phyloP scores from a whole-genome alignment of 192 early-diverging fungal species.

The Entomortierella lignicola region DNA sequence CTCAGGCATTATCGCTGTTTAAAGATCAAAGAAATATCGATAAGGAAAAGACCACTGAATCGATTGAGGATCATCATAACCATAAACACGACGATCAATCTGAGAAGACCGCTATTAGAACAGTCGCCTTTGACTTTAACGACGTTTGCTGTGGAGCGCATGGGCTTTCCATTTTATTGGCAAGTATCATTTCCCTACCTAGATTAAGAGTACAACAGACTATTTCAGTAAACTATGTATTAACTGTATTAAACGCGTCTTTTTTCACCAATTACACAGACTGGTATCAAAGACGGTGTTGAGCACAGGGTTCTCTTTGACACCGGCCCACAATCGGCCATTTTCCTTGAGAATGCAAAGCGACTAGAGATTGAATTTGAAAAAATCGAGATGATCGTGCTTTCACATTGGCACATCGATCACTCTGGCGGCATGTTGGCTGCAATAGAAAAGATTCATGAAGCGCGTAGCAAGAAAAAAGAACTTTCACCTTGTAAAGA shows the following conservation, averaged over 20 bases:
- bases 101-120: background rate
- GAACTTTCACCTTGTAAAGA: constrained; percentile 5
- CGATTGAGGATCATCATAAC: background rate
- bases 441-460: constrained; percentile 26
- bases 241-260: too few species aligned
- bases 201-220: too few species aligned
- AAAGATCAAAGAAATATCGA: constrained; percentile 27
- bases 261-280: constrained; percentile 13
- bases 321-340: constrained; percentile 48
- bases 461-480: constrained; percentile 8
- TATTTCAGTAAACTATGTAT: background rate
- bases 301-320: constrained; percentile 51
- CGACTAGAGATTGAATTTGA: constrained; percentile 51
- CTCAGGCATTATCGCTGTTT: constrained; percentile 20
- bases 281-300: constrained; percentile 24
- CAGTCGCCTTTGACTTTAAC: constrained; percentile 31
- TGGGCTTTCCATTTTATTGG: constrained; percentile 49
- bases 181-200: constrained; percentile 9
- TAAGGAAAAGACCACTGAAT: constrained; percentile 19
- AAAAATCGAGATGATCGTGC: constrained; percentile 48
- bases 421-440: constrained; percentile 51
- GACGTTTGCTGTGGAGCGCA: constrained; percentile 55
- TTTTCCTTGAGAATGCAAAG: constrained; percentile 53
- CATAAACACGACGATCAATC: background rate
- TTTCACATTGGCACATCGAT: constrained; percentile 52